Evolutionary conservation across 2,329 filamentous ascomycete genomes (phyloP).

Genomic region (Hirsutella rhossiliensis): DNA sequence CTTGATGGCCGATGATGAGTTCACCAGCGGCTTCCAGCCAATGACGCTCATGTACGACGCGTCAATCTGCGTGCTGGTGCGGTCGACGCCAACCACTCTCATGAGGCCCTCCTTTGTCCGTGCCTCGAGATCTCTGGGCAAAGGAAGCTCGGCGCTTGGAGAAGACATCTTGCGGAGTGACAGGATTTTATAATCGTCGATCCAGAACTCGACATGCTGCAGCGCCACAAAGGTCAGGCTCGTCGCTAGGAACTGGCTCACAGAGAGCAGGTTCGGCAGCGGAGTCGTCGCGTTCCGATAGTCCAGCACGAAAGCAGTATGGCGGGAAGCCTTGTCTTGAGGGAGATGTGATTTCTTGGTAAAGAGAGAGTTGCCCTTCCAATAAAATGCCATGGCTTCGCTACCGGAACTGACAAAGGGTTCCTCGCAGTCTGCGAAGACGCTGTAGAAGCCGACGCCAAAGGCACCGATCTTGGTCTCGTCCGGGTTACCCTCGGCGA

Average conservation of each 20-base stretch:
- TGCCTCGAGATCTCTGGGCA: slow-evolving; percentile 71
- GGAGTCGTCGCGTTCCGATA: slow-evolving; percentile 84
- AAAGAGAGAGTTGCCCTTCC: slow-evolving; percentile 96
- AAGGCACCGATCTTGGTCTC: slow-evolving; percentile 99
- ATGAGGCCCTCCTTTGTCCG: slow-evolving; percentile 81
- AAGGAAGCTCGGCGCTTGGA: slow-evolving; percentile 55
- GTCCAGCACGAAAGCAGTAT: slow-evolving; percentile 90
- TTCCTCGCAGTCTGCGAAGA: slow-evolving; percentile 96
- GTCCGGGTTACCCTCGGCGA: slow-evolving; percentile 97
- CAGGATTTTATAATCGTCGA: slow-evolving; percentile 77
- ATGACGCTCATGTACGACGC: slow-evolving; percentile 80
- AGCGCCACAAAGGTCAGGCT: slow-evolving; percentile 93
- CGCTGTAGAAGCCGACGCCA: slow-evolving; percentile 96
- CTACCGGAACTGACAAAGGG: slow-evolving; percentile 89
- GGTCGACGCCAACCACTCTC: slow-evolving; percentile 69
- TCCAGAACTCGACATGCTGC: slow-evolving; percentile 75
- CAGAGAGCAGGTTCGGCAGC: slow-evolving; percentile 70
- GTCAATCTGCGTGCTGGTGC: slow-evolving; percentile 84
- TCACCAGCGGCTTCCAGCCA: slow-evolving; percentile 59
- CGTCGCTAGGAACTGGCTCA: slow-evolving; percentile 87
- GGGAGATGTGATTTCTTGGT: slow-evolving; percentile 74
- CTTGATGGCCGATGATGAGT: slow-evolving; percentile 25
- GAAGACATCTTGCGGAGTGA: slow-evolving; percentile 76
- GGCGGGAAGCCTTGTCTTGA: slow-evolving; percentile 48
- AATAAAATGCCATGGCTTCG: slow-evolving; percentile 97